Evolutionary conservation across 257 asterid species (phyloP).

Genomic region (Salvia rosmarinus): DNA sequence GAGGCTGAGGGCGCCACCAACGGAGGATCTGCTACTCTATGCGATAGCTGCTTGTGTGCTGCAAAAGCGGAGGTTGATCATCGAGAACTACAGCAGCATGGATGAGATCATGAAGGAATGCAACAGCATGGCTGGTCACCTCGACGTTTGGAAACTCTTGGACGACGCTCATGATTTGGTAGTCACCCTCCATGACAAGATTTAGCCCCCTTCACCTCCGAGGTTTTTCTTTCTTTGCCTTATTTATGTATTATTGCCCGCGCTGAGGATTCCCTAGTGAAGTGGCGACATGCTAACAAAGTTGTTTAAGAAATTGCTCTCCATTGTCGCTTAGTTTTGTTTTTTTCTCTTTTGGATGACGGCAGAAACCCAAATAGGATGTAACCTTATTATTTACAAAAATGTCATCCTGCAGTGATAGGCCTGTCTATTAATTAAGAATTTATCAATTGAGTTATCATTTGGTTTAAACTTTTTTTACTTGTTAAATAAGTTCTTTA

Average conservation of each 20-base stretch:
- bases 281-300: slow-evolving; percentile 55
- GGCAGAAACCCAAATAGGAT: no score
- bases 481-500: no score
- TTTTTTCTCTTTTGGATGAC: no score
- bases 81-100: slow-evolving; percentile 83
- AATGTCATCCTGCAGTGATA: no score
- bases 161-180: slow-evolving; percentile 92
- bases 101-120: slow-evolving; percentile 89
- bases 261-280: slow-evolving; percentile 46
- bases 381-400: no score
- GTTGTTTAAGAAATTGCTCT: no score
- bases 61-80: slow-evolving; percentile 77
- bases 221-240: not conserved
- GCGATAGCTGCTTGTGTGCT: slow-evolving; percentile 87
- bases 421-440: no score
- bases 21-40: slow-evolving; percentile 77
- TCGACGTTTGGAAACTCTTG: slow-evolving; percentile 84
- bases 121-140: slow-evolving; percentile 81
- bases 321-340: no score
- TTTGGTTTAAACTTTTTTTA: no score
- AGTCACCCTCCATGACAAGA: slow-evolving; percentile 75
- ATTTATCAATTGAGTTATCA: no score
- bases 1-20: slow-evolving; percentile 79
- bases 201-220: slow-evolving; percentile 48
- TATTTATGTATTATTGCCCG: slow-evolving; percentile 40